Evolutionary conservation across 768 basidiomycete genomes (phyloP).

Genomic region (Cubamyces lactineus): DNA sequence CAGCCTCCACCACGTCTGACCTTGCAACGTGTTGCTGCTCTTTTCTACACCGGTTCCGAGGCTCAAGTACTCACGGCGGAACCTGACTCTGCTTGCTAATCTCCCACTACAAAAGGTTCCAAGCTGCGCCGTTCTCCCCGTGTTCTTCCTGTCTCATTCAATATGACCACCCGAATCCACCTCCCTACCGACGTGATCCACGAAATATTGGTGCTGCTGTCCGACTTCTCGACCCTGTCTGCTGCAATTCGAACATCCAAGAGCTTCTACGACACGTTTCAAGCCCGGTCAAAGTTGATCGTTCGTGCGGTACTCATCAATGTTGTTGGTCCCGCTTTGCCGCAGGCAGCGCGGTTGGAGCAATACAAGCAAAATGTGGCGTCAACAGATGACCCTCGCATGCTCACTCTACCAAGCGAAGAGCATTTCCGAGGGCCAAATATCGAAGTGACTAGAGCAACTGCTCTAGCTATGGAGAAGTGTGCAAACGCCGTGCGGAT

Average conservation of each 20-base stretch:
- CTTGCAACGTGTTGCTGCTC: too few relatives aligned
- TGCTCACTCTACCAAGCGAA: conserved; percentile 4
- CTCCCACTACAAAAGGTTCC: too few relatives aligned
- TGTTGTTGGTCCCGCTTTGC: conserved; percentile 28
- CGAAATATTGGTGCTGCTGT: conserved; percentile 26
- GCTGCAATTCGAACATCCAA: conserved; percentile 29
- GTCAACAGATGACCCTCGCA: conserved; percentile 10
- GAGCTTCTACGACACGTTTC: conserved; percentile 27
- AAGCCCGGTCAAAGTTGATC: conserved; percentile 29
- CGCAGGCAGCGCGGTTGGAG: conserved; percentile 25
- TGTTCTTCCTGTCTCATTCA: background rate
- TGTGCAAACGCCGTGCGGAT: conserved; percentile 32
- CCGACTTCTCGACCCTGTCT: conserved; percentile 30
- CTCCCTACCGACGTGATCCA: conserved; percentile 30
- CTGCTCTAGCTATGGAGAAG: conserved; percentile 21
- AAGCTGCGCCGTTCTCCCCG: background rate
- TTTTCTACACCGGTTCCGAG: too few relatives aligned
- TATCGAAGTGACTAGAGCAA: conserved; percentile 23
- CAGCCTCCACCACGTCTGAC: too few relatives aligned
- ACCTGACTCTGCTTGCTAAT: too few relatives aligned
- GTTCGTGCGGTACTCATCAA: conserved; percentile 29
- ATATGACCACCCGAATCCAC: conserved; percentile 9
- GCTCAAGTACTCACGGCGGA: too few relatives aligned
- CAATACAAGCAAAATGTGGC: conserved; percentile 10
- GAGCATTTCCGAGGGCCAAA: conserved; percentile 20